Conservation (phyloP, 345 rosid species). For the Garcia nutans region DNA sequence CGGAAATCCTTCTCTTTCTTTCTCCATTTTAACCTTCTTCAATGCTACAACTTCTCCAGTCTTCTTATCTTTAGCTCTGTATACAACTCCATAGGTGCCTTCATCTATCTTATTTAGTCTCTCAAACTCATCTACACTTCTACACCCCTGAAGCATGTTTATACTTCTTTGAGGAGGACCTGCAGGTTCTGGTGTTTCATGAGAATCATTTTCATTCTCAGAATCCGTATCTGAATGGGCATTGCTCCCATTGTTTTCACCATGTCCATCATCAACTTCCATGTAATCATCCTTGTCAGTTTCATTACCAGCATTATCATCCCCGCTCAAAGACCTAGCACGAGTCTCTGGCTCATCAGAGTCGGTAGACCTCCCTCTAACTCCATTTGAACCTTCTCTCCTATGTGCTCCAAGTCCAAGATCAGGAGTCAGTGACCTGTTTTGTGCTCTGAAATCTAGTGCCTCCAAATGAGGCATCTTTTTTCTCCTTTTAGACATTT, state of each 20-base stretch:
- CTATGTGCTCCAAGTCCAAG: constrained; percentile 46
- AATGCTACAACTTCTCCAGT: constrained; percentile 93
- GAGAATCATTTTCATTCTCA: constrained; percentile 47
- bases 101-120: constrained; percentile 97
- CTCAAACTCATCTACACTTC: constrained; percentile 98
- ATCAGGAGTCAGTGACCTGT: constrained; percentile 64
- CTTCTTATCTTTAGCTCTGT: constrained; percentile 91
- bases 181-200: constrained; percentile 53
- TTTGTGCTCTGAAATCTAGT: constrained; percentile 37
- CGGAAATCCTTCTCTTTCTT: constrained; percentile 99
- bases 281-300: constrained; percentile 61
- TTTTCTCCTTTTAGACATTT: constrained; percentile 60
- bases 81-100: constrained; percentile 99
- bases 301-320: constrained; percentile 48
- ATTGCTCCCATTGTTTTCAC: constrained; percentile 33
- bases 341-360: constrained; percentile 54
- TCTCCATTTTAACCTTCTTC: constrained; percentile 99
- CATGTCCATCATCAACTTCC: constrained; percentile 60
- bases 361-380: constrained; percentile 56
- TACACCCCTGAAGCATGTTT: constrained; percentile 95
- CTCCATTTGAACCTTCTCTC: constrained; percentile 56
- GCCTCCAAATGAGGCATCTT: constrained; percentile 41
- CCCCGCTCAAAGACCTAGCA: constrained; percentile 54
- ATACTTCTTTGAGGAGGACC: constrained; percentile 72
- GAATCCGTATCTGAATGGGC: constrained; percentile 51